Conservation (phyloP, 805 yeast genomes). For the Ogataea polymorpha region DNA sequence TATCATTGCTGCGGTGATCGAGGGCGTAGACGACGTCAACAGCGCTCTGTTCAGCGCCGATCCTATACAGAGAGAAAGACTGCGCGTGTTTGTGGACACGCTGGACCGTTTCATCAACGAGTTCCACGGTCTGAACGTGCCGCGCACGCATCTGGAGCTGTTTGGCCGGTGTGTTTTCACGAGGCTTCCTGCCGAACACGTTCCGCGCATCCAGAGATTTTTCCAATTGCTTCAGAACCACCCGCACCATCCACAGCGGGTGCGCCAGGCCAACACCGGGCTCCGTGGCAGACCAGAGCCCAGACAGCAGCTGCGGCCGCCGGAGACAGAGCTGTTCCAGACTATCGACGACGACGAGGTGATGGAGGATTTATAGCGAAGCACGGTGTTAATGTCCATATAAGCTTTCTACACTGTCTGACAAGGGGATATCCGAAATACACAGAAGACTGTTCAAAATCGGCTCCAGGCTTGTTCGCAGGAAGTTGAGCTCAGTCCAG, state of each 20-base stretch:
- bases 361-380: constrained; percentile 31
- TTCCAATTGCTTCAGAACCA: constrained; percentile 28
- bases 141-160: constrained; percentile 27
- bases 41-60: constrained; percentile 21
- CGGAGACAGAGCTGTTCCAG: constrained; percentile 29
- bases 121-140: constrained; percentile 26
- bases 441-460: constrained; percentile 7
- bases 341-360: constrained; percentile 45
- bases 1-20: constrained; percentile 29
- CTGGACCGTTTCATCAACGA: constrained; percentile 30
- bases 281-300: constrained; percentile 9
- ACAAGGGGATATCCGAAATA: constrained; percentile 1
- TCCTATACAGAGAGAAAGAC: constrained; percentile 24
- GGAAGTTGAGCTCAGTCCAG: constrained; percentile 11
- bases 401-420: constrained; percentile 7
- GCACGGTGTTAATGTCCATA: constrained; percentile 6
- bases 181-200: constrained; percentile 29
- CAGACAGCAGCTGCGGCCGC: constrained; percentile 10
- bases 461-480: constrained; percentile 11
- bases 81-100: constrained; percentile 27
- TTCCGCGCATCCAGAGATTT: constrained; percentile 32
- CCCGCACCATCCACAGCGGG: constrained; percentile 14
- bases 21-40: constrained; percentile 18
- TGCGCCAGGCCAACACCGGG: constrained; percentile 6
- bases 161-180: constrained; percentile 32